These are phyloP conservation scores for Sporisorium reilianum DNA, from an alignment of 1,284 basidiomycete genomes.

Conservation along the genomic window DNA sequence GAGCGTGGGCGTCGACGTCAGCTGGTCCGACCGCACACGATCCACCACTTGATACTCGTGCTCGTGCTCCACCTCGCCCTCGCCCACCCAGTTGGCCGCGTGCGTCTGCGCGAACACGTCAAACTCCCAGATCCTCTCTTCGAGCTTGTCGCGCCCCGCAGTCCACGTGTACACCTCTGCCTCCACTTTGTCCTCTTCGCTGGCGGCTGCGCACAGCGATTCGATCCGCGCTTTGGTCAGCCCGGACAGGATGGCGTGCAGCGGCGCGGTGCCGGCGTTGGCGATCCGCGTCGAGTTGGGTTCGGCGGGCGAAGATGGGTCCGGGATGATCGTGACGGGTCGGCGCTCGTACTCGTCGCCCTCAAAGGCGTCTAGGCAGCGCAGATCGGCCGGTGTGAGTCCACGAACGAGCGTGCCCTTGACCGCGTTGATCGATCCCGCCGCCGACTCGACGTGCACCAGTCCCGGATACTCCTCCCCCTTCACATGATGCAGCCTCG, in stretches of 20 bases:
- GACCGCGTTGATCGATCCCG: slow-evolving; percentile 17
- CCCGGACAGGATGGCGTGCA: slow-evolving; percentile 33
- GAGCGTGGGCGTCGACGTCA: background rate
- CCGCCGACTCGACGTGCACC: slow-evolving; percentile 4
- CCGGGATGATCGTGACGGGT: slow-evolving; percentile 21
- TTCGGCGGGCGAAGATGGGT: slow-evolving; percentile 13
- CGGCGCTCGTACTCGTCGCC: slow-evolving; percentile 52
- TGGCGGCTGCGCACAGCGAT: background rate
- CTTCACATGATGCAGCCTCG: slow-evolving; percentile 42
- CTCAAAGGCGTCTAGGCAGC: slow-evolving; percentile 53
- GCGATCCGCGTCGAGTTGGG: slow-evolving; percentile 33
- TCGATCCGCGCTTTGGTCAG: slow-evolving; percentile 26
- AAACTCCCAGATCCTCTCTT: slow-evolving; percentile 47
- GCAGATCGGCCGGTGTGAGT: slow-evolving; percentile 35
- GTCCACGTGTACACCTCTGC: slow-evolving; percentile 52
- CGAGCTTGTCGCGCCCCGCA: slow-evolving; percentile 24
- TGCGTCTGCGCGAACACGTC: slow-evolving; percentile 41
- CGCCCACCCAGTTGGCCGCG: slow-evolving; percentile 42
- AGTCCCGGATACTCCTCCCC: slow-evolving; percentile 53
- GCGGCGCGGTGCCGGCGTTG: slow-evolving; percentile 26
- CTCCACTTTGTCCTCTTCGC: background rate
- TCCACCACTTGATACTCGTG: slow-evolving; percentile 50
- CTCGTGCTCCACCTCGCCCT: slow-evolving; percentile 37
- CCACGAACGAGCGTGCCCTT: slow-evolving; percentile 51
- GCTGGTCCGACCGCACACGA: slow-evolving; percentile 5